Percentiles rank a stretch among this genome's conserved stretches.
phyloP scores from a whole-genome alignment of 2,329 filamentous ascomycete species.

The Fusarium odoratissimum region DNA sequence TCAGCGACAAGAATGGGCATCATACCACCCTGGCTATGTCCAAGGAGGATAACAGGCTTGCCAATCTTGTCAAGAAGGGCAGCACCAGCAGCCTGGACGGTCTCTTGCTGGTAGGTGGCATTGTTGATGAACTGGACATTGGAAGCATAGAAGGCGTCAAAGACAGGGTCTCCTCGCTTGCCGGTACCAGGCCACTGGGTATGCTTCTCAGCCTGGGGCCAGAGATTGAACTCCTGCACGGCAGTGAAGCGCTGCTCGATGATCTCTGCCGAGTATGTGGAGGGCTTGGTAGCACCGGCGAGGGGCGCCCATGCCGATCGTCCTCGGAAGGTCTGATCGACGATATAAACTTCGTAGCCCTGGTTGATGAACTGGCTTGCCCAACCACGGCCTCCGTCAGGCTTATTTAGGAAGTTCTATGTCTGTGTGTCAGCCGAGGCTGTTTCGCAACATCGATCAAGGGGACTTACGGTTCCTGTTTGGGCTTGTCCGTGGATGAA shows the following conservation, averaged over 20 bases:
- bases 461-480: conserved; percentile 31
- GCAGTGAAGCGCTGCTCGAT: conserved; percentile 40
- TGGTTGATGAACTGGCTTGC: conserved; percentile 36
- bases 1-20: conserved; percentile 47
- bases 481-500: conserved; percentile 39
- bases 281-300: conserved; percentile 29
- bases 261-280: conserved; percentile 29
- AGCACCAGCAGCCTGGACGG: conserved; percentile 47
- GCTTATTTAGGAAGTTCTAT: conserved; percentile 41
- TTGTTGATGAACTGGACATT: conserved; percentile 41
- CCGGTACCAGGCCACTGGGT: conserved; percentile 41
- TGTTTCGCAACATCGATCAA: too few relatives aligned
- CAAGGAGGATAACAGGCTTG: conserved; percentile 53
- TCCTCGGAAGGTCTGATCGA: conserved; percentile 40
- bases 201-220: conserved; percentile 35
- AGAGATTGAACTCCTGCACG: conserved; percentile 25
- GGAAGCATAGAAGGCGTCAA: conserved; percentile 41
- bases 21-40: conserved; percentile 60
- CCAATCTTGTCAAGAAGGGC: conserved; percentile 58
- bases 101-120: conserved; percentile 34
- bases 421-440: neutral
- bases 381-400: conserved; percentile 39
- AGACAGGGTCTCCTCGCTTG: conserved; percentile 28
- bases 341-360: conserved; percentile 40
- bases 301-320: conserved; percentile 36